phyloP scores from a whole-genome alignment of 2,329 filamentous ascomycete species.

The Neopestalotiopsis sp. region DNA sequence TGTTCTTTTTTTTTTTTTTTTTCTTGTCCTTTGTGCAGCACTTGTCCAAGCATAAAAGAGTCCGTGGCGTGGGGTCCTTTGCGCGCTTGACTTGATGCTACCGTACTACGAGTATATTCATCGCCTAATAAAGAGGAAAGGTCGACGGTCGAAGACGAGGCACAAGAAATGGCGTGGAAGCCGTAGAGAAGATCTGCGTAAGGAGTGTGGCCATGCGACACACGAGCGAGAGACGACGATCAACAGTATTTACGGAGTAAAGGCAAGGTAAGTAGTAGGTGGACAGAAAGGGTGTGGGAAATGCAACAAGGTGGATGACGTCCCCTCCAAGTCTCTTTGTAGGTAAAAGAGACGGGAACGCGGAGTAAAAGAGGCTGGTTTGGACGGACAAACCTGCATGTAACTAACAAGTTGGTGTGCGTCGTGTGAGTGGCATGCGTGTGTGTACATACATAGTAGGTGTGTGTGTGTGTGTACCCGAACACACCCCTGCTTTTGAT shows the following conservation, averaged over 20 bases:
- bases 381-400: neutral
- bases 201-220: neutral
- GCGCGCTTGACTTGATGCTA: neutral
- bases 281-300: neutral
- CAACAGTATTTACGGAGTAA: neutral
- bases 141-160: neutral
- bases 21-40: neutral
- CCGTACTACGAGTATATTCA: conserved; percentile 6
- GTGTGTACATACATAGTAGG: neutral
- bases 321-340: conserved; percentile 19
- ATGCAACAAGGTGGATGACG: conserved; percentile 16
- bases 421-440: neutral
- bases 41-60: neutral
- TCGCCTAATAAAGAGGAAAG: neutral
- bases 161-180: neutral
- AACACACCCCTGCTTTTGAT: neutral
- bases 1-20: neutral
- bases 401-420: neutral
- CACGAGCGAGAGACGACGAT: neutral
- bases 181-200: neutral
- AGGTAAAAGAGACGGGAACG: neutral
- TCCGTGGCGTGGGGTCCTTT: neutral
- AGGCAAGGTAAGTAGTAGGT: neutral
- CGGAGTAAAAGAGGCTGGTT: conserved; percentile 2
- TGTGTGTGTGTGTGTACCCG: neutral